Conservation (phyloP, 495 filamentous ascomycete genomes). For the Aspergillus bridgeri region DNA sequence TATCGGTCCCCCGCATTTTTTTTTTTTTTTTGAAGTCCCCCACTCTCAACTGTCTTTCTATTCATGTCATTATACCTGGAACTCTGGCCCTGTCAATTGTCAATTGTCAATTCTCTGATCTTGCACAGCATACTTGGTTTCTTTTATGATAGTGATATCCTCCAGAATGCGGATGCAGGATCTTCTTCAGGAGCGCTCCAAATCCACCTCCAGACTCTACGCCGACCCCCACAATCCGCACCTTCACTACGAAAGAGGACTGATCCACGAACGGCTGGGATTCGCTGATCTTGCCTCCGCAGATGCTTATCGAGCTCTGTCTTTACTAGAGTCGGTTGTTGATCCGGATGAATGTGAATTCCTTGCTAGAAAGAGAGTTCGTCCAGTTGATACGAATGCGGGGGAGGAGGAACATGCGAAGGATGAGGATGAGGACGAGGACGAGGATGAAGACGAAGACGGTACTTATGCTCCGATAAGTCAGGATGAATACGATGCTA, state of each 20-base stretch:
- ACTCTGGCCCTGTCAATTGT: no score
- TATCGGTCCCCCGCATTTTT: conserved; percentile 12
- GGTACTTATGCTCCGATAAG: conserved; percentile 37
- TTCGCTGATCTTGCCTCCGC: conserved; percentile 89
- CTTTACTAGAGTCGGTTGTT: conserved; percentile 74
- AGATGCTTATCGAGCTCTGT: conserved; percentile 85
- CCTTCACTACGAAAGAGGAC: conserved; percentile 68
- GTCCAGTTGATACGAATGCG: not conserved
- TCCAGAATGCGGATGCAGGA: conserved; percentile 3
- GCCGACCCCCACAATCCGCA: conserved; percentile 72
- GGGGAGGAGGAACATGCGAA: conserved; percentile 9
- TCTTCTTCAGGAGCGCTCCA: conserved; percentile 22
- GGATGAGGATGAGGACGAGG: conserved; percentile 14
- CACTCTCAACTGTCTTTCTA: not conserved
- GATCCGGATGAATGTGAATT: conserved; percentile 53
- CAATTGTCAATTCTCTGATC: not conserved
- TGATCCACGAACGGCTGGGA: conserved; percentile 66
- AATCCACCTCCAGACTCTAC: conserved; percentile 32
- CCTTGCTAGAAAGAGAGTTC: conserved; percentile 31
- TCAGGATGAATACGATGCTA: conserved; percentile 37
- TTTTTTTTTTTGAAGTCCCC: conserved; percentile 1
- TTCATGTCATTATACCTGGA: not conserved
- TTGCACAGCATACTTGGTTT: not conserved
- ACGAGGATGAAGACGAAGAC: conserved; percentile 35
- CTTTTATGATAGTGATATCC: not conserved